Base-by-base conservation (phyloP, 1,139 yeast genomes). In the Lodderomyces margitis region DNA sequence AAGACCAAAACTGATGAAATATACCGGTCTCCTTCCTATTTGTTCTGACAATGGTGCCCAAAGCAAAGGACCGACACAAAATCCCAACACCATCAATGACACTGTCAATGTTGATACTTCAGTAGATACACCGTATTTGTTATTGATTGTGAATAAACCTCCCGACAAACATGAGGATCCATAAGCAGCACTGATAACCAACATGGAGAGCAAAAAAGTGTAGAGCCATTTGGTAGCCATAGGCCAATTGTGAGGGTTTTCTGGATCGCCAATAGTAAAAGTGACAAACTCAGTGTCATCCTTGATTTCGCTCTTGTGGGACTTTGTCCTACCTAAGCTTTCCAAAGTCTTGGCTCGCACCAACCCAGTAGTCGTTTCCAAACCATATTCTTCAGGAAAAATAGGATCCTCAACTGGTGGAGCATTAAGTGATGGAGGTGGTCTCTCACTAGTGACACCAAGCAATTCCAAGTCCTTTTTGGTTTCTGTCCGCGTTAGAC, bases 1-100 rank as follows among this genome's bases (percentile, higher is more conserved):
- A 15, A 87, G 70, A 17, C 81, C 77, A 59, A 87, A 78, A 1
- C 96, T 85, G 43, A 85, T 70, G 55, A 83, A 74, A 59, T 89
- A 89, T 15, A 89, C 94, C 3, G 91, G 87, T 51, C 88, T 76
- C 64, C 97, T 76, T 38, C 97, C 97, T 50, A 81, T 81, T 55
- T 83, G 81, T 62, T 89, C 97, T 28, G 91, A 81, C 39, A 88
- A 66, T 4, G 96, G 96, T 11, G 96, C 88, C 95, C 96, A 89
- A 21, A 88, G 53, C 46, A 89, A 68, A 1, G 96, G 96, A 33
- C 97, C 97, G 19, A 88, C 76, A 16, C 91, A 77, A 56, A 88
- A 89, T 2, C 96, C 97, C 31, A 87, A 59, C 39, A 89, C 96
- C 95, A 88, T 87, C 28, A 88, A 68, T 1, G 96, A 87, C 48